Conservation (phyloP, 176 grass and related monocot genomes). For the Stipa capillata region DNA sequence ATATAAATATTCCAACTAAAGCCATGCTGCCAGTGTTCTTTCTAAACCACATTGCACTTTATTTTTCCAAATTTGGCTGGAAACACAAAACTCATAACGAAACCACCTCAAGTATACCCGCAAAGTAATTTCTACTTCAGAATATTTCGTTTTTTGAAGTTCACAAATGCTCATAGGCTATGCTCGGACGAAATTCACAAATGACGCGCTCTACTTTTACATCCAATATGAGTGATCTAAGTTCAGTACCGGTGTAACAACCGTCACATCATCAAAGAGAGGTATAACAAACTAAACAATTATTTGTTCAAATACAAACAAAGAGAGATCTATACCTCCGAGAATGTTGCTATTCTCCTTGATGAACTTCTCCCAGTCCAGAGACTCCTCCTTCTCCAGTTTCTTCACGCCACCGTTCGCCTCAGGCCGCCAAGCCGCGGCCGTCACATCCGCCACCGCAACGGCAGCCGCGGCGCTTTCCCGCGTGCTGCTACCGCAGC, state of each 20-base stretch:
- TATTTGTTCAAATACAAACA: not conserved
- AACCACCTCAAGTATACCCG: not conserved
- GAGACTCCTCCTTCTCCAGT: slow-evolving; percentile 69
- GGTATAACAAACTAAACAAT: not conserved
- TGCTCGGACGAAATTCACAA: not conserved
- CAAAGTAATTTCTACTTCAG: not conserved
- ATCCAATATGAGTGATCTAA: not conserved
- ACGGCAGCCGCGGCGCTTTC: slow-evolving; percentile 33
- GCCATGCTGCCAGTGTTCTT: not conserved
- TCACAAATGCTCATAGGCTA: not conserved
- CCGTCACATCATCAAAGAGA: not conserved
- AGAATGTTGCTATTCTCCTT: slow-evolving; percentile 45
- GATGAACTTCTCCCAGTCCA: slow-evolving; percentile 80
- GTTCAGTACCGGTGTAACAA: not conserved
- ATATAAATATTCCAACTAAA: not conserved
- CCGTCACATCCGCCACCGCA: not conserved
- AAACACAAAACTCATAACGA: not conserved
- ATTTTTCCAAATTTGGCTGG: not conserved
- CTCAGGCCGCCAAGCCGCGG: slow-evolving; percentile 26
- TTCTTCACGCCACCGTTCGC: slow-evolving; percentile 41
- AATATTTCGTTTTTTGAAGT: not conserved
- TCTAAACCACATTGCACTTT: not conserved
- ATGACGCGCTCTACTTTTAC: not conserved
- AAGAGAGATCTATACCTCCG: slow-evolving; percentile 44
- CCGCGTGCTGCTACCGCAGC: slow-evolving; percentile 40